Evolutionary conservation across 202 grass and related monocot species (phyloP), one percentile per base, ranked within the genome.

Genomic region (Musa balbisiana): DNA sequence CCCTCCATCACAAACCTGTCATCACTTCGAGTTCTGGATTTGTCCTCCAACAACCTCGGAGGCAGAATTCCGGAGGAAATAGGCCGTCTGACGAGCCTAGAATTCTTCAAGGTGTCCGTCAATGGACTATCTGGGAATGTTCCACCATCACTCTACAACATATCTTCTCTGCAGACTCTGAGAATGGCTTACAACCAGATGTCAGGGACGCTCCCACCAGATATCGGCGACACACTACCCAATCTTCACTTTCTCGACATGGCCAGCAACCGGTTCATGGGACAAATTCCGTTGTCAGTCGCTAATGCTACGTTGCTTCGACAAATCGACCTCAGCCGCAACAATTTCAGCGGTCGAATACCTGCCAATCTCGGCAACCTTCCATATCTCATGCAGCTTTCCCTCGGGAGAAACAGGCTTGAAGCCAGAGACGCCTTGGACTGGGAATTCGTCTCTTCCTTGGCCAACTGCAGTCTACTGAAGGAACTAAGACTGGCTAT

Each of bases 251-350:
- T 1, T 2, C 1, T 72, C 67, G 11, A 25, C 78, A n/a, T 91
- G 63, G 50, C 29, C 21, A 8, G 1, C 1, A 91, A 85, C 69
- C 60, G 74, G 60, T 27, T 91, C 58, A 50, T 62, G 10, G 89
- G 89, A 33, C 69, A 67, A 0, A 91, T 91, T 62, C 89, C 89
- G 2, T 43, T 20, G 54, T 91, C 85, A 0, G 55, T 88, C 43
- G 65, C 67, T 13, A 92, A 92, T 14, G 78, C 86, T 1, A 79
- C 83, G 1, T n/a, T 77, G 0, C 62, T 92, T 9, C 8, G 3
- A 27, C 0, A 0, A 0, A 72, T 92, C 10, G 26, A 67, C 64
- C 71, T 91, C 6, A 15, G 2, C 1, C 0, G 15, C 16, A 90
- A 92, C 71, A 67, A 2, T 0, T 80, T 92, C 13, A 84, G 56